phyloP scores from a whole-genome alignment of 768 basidiomycete species.

The Chiua virens region DNA sequence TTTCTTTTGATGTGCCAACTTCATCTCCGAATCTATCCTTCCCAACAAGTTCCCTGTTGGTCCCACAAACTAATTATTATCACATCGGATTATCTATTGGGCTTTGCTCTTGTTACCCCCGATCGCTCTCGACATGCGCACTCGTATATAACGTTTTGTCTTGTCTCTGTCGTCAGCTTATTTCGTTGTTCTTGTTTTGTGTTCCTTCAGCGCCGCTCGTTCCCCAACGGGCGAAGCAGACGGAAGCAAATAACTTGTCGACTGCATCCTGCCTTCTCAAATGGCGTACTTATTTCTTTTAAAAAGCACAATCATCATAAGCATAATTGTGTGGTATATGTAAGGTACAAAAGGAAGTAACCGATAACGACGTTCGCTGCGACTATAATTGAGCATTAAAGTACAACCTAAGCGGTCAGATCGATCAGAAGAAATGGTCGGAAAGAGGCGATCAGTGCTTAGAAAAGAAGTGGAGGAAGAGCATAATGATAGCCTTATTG shows the following conservation, averaged over 20 bases:
- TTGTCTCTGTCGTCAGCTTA: conserved; percentile 26
- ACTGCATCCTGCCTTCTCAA: conserved; percentile 6
- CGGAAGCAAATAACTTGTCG: conserved; percentile 8
- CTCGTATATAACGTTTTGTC: conserved; percentile 36
- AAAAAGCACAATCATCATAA: no score
- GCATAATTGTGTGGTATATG: conserved; percentile 8
- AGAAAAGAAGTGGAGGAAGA: background rate
- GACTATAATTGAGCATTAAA: no score
- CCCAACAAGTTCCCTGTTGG: conserved; percentile 14
- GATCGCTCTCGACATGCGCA: conserved; percentile 39
- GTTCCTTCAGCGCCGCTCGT: conserved; percentile 7
- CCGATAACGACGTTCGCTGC: background rate
- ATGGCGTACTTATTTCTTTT: background rate
- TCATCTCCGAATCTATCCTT: conserved; percentile 18
- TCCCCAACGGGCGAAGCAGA: conserved; percentile 5
- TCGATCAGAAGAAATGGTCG: no score
- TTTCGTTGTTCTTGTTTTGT: conserved; percentile 35
- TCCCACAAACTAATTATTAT: conserved; percentile 28
- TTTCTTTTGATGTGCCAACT: conserved; percentile 13
- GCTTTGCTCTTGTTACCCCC: conserved; percentile 35
- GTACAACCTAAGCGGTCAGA: no score
- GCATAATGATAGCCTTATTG: background rate
- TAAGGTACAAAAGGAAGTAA: conserved; percentile 4
- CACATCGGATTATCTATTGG: conserved; percentile 33
- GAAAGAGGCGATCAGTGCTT: background rate